These are phyloP conservation scores for Asterochloris sp. DNA, from an alignment of 139 green algal species.

Conservation along the genomic window DNA sequence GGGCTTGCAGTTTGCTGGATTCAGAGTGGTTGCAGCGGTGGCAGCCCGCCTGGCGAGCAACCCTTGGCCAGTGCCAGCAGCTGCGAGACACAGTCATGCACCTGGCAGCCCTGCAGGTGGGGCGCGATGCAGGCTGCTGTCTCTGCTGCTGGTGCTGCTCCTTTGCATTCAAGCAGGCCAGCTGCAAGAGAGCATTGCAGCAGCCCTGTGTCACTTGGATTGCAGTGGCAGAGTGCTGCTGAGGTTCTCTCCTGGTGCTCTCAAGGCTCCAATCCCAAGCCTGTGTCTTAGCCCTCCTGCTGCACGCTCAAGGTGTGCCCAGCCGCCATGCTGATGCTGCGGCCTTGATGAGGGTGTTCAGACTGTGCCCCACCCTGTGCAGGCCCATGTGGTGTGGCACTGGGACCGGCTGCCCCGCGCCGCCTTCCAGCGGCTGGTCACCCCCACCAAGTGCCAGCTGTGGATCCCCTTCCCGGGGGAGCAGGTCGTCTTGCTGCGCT, in stretches of 20 bases:
- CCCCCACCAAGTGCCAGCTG: conserved; percentile 52
- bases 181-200: too few species aligned
- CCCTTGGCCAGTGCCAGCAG: conserved; percentile 23
- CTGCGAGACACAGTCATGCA: conserved; percentile 42
- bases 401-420: conserved; percentile 41
- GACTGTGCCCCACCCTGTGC: not conserved
- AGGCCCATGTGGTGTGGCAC: conserved; percentile 32
- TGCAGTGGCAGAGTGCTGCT: too few species aligned
- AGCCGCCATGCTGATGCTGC: too few species aligned
- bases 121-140: too few species aligned
- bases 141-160: too few species aligned
- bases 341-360: too few species aligned
- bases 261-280: too few species aligned
- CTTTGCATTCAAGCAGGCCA: too few species aligned
- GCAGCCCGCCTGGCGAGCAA: conserved; percentile 42
- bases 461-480: conserved; percentile 57
- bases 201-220: too few species aligned
- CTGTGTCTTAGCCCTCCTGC: too few species aligned
- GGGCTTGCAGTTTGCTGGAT: conserved; percentile 17
- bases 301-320: too few species aligned
- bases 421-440: conserved; percentile 48
- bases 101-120: conserved; percentile 54
- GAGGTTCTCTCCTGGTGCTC: too few species aligned
- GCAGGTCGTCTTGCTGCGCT: conserved; percentile 54
- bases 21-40: conserved; percentile 41